Conservation (phyloP, 2,329 filamentous ascomycete species). For the Geosmithia morbida region DNA sequence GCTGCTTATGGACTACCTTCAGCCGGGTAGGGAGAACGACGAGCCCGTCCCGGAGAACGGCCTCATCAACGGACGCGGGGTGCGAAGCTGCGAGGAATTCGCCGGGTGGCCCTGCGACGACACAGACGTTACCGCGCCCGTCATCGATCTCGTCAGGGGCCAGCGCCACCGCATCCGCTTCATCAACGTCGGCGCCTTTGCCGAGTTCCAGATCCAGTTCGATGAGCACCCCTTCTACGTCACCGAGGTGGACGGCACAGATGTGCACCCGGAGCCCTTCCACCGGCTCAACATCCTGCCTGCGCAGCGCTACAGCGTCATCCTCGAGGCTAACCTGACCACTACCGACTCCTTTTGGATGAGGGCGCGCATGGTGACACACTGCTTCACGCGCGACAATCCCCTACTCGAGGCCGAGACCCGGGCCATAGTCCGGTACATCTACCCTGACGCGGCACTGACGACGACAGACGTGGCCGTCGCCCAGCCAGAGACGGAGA, state of each 20-base stretch:
- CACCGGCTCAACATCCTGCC: conserved; percentile 38
- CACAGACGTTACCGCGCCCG: conserved; percentile 19
- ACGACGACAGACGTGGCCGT: not conserved
- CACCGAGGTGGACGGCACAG: conserved; percentile 30
- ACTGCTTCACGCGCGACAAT: conserved; percentile 21
- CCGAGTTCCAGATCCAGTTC: conserved; percentile 56
- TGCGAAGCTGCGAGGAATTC: conserved; percentile 19
- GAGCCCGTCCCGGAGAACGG: conserved; percentile 54
- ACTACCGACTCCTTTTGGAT: conserved; percentile 39
- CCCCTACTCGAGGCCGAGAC: conserved; percentile 14
- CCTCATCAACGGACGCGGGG: conserved; percentile 41
- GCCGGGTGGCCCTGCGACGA: conserved; percentile 28
- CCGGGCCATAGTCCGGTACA: conserved; percentile 16
- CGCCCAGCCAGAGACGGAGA: conserved; percentile 20
- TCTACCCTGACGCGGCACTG: not conserved
- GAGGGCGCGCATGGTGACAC: conserved; percentile 32
- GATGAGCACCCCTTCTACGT: conserved; percentile 51
- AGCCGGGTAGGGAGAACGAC: conserved; percentile 17
- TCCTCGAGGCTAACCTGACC: conserved; percentile 28
- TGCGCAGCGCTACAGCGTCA: conserved; percentile 28
- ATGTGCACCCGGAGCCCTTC: conserved; percentile 34
- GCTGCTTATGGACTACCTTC: conserved; percentile 24
- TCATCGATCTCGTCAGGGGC: conserved; percentile 32
- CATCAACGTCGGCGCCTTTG: conserved; percentile 50
- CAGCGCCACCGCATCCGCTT: conserved; percentile 34